Evolutionary conservation across 345 rosid genomes (phyloP), one percentile per base, ranked within the genome.

Genomic region (Clausena lansium): DNA sequence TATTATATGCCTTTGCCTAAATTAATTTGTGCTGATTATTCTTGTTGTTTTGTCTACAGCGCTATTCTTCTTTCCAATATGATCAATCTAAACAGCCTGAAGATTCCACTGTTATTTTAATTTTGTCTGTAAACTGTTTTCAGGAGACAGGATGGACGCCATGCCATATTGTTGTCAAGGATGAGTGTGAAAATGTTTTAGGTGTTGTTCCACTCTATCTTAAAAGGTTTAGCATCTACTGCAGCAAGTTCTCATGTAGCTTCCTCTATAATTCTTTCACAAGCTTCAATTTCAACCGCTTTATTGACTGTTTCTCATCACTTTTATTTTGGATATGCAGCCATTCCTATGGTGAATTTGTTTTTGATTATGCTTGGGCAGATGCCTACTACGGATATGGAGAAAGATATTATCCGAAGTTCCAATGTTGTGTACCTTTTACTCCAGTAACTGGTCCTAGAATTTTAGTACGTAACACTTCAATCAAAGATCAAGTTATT

Each of bases 141-240:
- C 89, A 93, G 98, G 94, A 92, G 85, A 95, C 96, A 73, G 98
- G 99, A 81, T 95, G 99, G 98, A 78, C 74, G 79, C 98, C 99
- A 2, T 79, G 91, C 60, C 98, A 95, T 76, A 82, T 95, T 60
- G 83, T 93, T 86, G 97, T 97, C 10, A 90, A 87, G 83, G 99
- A 95, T 86, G 93, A 90, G 66, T 69, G 78, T 83, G 88, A 71
- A 47, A 85, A 79, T 80, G 78, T 95, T 81, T 76, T 95, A 83
- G 99, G 94, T 52, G 97, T 93, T 78, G 95, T 88, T 66, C 98
- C 98, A 9, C 98, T 95, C 45, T 95, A 95, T 87, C 94, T 95
- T 72, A 95, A 93, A 88, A 95, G 98, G 98, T 95, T 80, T 78
- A 52, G 69, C 71, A 80, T 79, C 83, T 73, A 39, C 78, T 14